phyloP scores from a whole-genome alignment of 2,329 filamentous ascomycete genomes.

The Akanthomyces dipterigenus region DNA sequence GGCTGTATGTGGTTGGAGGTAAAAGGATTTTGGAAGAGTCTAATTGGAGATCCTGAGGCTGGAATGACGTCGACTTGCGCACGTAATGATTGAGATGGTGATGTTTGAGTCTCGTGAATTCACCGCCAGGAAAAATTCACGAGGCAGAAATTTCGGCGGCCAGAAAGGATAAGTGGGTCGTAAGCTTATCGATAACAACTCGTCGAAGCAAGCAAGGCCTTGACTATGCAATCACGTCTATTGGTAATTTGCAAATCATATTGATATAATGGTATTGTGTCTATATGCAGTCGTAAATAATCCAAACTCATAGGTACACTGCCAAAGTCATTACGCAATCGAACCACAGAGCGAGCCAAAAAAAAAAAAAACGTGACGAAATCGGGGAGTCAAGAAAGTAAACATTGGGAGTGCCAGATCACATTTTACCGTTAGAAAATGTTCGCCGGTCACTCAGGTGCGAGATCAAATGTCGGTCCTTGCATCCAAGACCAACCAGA shows the following conservation, averaged over 20 bases:
- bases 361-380: conserved; percentile 3
- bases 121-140: background rate
- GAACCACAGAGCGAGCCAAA: background rate
- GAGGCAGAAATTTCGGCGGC: conserved; percentile 8
- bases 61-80: background rate
- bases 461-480: background rate
- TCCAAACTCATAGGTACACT: background rate
- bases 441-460: background rate
- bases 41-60: background rate
- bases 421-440: background rate
- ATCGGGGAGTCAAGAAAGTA: background rate
- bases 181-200: conserved; percentile 9
- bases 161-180: background rate
- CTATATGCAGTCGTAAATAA: background rate
- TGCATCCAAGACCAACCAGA: background rate
- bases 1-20: background rate
- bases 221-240: background rate
- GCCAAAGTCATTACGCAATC: background rate
- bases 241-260: background rate
- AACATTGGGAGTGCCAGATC: background rate
- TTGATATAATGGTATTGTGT: background rate
- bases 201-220: background rate
- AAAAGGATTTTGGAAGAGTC: background rate
- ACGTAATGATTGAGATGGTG: background rate
- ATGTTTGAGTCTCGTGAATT: background rate